phyloP scores from a whole-genome alignment of 345 rosid species.

The Trapa incisa region DNA sequence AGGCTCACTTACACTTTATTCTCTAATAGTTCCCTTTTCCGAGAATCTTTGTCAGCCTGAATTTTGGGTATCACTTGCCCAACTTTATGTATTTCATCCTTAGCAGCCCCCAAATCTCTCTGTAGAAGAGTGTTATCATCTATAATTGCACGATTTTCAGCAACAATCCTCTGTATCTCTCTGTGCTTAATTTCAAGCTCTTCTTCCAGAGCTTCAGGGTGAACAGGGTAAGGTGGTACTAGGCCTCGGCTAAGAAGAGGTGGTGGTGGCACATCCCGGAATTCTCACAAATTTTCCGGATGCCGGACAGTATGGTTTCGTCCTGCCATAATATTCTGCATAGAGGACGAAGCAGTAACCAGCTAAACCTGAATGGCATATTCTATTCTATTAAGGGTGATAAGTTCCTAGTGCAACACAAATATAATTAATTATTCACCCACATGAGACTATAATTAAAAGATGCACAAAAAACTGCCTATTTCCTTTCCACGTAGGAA shows the following conservation, averaged over 20 bases:
- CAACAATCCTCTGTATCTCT: conserved; percentile 14
- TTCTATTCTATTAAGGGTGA: background rate
- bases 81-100: conserved; percentile 17
- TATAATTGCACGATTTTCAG: conserved; percentile 15
- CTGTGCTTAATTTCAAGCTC: conserved; percentile 13
- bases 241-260: conserved; percentile 7
- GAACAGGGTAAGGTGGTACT: conserved; percentile 12
- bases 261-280: conserved; percentile 8
- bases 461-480: background rate
- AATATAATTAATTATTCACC: background rate
- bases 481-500: background rate
- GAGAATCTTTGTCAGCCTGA: conserved; percentile 14
- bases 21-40: conserved; percentile 18
- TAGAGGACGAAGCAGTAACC: background rate
- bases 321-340: conserved; percentile 20
- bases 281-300: conserved; percentile 11
- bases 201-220: conserved; percentile 14
- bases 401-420: background rate
- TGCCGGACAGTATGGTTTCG: conserved; percentile 10
- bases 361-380: background rate
- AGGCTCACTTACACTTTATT: conserved; percentile 19
- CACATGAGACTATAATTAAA: background rate
- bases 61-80: conserved; percentile 12
- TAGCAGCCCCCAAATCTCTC: conserved; percentile 13
- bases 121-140: conserved; percentile 18